Conservation (phyloP, 2,329 filamentous ascomycete species). For the Colletotrichum sp. region DNA sequence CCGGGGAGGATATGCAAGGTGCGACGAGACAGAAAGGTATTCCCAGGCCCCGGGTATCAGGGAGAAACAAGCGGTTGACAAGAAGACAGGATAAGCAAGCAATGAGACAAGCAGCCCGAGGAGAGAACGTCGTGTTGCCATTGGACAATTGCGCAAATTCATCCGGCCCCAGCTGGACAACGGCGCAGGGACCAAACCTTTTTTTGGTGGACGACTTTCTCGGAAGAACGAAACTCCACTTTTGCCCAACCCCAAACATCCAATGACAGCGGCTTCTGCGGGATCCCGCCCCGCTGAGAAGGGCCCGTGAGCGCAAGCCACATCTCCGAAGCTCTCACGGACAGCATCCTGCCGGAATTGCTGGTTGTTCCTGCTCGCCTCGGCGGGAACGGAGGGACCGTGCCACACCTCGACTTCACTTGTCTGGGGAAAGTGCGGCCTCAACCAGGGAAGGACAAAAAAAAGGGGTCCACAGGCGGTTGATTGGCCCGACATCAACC, state of each 20-base stretch:
- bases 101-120: neutral
- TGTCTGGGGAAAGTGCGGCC: neutral
- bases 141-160: neutral
- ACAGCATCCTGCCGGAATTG: neutral
- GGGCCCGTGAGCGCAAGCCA: neutral
- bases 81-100: neutral
- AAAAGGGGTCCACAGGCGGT: neutral
- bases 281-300: neutral
- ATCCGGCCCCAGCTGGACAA: neutral
- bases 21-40: neutral
- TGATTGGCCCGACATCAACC: neutral
- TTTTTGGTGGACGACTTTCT: neutral
- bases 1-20: neutral
- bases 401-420: neutral
- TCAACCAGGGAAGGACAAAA: neutral
- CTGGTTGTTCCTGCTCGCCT: neutral
- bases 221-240: neutral
- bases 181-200: neutral
- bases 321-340: neutral
- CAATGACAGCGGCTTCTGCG: neutral
- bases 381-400: neutral
- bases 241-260: neutral
- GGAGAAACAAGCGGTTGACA: neutral
- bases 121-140: neutral
- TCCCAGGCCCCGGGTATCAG: neutral